Evolutionary conservation across 2,329 filamentous ascomycete species (phyloP), one percentile per base, ranked within the genome.

Genomic region (Scedosporium aurantiacum): DNA sequence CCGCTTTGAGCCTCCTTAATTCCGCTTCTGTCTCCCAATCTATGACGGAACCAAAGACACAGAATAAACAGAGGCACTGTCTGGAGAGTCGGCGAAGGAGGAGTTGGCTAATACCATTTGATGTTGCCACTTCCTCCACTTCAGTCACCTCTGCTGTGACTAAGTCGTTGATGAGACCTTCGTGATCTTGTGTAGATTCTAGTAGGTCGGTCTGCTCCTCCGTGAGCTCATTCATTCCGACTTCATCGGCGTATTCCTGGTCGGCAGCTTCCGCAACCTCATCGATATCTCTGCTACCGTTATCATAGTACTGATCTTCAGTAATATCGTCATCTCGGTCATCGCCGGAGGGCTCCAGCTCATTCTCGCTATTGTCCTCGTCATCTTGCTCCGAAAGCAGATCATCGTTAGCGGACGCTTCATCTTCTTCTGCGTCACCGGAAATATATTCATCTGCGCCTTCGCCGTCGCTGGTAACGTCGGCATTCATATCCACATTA

Each of bases 181-280:
- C 63, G 16, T 57, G 56, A 16, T 59, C 59, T 8, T 63, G 57
- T 28, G 59, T 57, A 40, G 59, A 37, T 16, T 66, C 64, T 10
- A 64, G 62, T 52, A 64, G 64, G 16, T 63, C 61, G 7, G 65
- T 52, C 16, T 64, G 63, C 40, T 63, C 61, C 57, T 55, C 60
- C 18, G 57, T 63, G 16, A 57, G 45, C 3, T 64, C 57, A 50
- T 59, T 56, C 43, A 60, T 21, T 25, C 63, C 61, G 45, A 63
- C 63, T 37, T 72, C 70, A 43, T 68, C 71, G 41, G 72, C 65
- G 40, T 60, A 64, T 10, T 65, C n/a, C 43, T 66, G 57, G 16
- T 63, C 63, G 28, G 64, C 61, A 40, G 66, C 66, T 32, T 67
- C 64, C 16, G 64, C 60, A 23, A 62, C 58, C 14, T 61, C 59